Base-by-base conservation (phyloP, 345 rosid species). In the Euphorbia pulcherrima region DNA sequence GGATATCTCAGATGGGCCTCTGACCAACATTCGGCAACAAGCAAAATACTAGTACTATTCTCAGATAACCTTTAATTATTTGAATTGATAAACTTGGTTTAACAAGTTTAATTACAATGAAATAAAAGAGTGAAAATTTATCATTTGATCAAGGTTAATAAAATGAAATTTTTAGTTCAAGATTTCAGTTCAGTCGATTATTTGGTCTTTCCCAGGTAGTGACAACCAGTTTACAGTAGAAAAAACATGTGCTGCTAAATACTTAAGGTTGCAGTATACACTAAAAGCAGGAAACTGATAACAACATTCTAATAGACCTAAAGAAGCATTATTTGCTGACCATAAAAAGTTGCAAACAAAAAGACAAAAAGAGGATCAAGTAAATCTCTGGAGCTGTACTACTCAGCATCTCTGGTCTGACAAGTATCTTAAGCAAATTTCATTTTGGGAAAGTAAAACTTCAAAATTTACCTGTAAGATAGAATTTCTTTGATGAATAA, bases 1-100 rank as follows among this genome's bases (percentile, higher is more conserved):
- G 74, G 78, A 35, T 75, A 48, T 41, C 56, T 75, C 48, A 37
- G 5, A 23, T 65, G 78, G 78, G 33, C 28, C 20, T 50, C 70
- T 28, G 53, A 59, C 10, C 29, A 12, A 8, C 54, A 39, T 28
- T 33, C 24, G 1, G 74, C 69, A 21, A 75, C 67, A 33, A 69
- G 48, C 33, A 70, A 70, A 1, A 64, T 69, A 61, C 16, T 39
- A 37, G 29, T 61, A 23, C 9, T 61, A 23, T 61, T 61, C 50
- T 35, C 46, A 35, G 24, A 8, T 35, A 27, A 39, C 40, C 29
- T 61, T 60, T 26, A 35, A 35, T 35, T 35, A 20, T 60, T 11
- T 6, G 23, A 61, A 21, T 39, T 39, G 50, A 60, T 61, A 21
- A n/a, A 44, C n/a, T 40, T 61, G 29, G 37, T 29, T 56, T 13